phyloP scores from a whole-genome alignment of 257 asterid species.

The Dorcoceras hygrometricum region DNA sequence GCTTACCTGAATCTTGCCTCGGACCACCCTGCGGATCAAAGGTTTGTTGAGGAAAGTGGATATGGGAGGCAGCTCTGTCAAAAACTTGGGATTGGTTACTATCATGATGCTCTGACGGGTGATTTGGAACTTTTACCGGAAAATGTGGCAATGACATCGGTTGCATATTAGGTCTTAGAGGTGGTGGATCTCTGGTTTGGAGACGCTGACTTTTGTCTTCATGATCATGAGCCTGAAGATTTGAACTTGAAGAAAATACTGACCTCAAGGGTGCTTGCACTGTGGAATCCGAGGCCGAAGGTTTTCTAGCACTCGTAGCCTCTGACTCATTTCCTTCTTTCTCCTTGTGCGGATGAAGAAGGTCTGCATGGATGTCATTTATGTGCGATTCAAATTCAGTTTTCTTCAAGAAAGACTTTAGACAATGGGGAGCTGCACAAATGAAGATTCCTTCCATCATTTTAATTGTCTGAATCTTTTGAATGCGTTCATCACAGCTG shows the following conservation, averaged over 20 bases:
- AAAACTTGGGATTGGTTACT: constrained; percentile 46
- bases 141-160: constrained; percentile 47
- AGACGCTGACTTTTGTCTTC: constrained; percentile 54
- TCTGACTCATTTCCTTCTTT: constrained; percentile 68
- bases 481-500: constrained; percentile 92
- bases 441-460: constrained; percentile 82
- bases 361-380: constrained; percentile 55
- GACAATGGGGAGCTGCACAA: constrained; percentile 96
- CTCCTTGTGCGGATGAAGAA: constrained; percentile 48
- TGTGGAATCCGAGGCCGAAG: constrained; percentile 82
- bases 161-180: constrained; percentile 52
- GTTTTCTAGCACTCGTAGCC: constrained; percentile 59
- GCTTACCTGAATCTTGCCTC: constrained; percentile 55
- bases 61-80: constrained; percentile 55
- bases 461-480: constrained; percentile 94
- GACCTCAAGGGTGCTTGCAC: constrained; percentile 81
- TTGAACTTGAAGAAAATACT: constrained; percentile 62
- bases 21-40: constrained; percentile 52
- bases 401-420: constrained; percentile 87
- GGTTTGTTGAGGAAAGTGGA: constrained; percentile 58
- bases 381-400: constrained; percentile 72
- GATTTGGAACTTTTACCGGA: constrained; percentile 53
- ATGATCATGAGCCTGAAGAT: constrained; percentile 52
- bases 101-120: constrained; percentile 60
- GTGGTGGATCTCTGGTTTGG: constrained; percentile 56